Percentiles rank a stretch among this genome's conserved stretches.
phyloP scores from a whole-genome alignment of 2,329 filamentous ascomycete species.

The Alternaria sp. region DNA sequence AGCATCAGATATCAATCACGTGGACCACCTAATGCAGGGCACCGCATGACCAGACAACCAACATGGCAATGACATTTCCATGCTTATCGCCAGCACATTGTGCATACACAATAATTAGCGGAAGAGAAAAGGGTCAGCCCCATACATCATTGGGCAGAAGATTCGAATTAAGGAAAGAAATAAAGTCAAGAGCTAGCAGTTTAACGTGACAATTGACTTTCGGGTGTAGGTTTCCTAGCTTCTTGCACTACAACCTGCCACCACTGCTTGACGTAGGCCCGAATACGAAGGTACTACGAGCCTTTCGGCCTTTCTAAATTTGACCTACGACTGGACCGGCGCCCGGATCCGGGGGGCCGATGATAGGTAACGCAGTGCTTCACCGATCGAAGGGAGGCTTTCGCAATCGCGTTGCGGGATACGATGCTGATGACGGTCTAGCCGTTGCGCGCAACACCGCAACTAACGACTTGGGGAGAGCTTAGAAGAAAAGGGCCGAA shows the following conservation, averaged over 20 bases:
- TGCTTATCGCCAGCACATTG: slow-evolving; percentile 8
- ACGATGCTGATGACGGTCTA: background rate
- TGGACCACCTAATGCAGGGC: slow-evolving; percentile 19
- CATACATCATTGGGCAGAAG: background rate
- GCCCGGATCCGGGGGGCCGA: background rate
- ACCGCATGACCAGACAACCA: slow-evolving; percentile 7
- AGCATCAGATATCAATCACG: slow-evolving; percentile 22
- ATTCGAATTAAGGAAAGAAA: background rate
- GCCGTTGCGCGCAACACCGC: slow-evolving; percentile 5
- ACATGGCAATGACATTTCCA: slow-evolving; percentile 4
- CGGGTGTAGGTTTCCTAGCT: slow-evolving; percentile 1
- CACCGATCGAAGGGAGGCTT: background rate
- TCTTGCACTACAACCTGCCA: slow-evolving; percentile 2
- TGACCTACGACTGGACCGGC: background rate
- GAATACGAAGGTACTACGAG: slow-evolving; percentile 3
- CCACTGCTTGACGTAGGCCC: slow-evolving; percentile 6
- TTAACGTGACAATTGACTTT: slow-evolving; percentile 5
- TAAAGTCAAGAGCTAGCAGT: background rate
- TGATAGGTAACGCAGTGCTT: slow-evolving; percentile 1
- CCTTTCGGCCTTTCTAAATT: background rate
- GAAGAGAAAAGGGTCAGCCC: background rate
- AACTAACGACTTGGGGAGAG: background rate
- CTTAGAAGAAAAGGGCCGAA: slow-evolving; percentile 3
- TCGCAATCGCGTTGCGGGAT: slow-evolving; percentile 1
- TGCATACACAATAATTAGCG: background rate